phyloP scores from a whole-genome alignment of 2,329 filamentous ascomycete genomes.

The Thielaviopsis populi region DNA sequence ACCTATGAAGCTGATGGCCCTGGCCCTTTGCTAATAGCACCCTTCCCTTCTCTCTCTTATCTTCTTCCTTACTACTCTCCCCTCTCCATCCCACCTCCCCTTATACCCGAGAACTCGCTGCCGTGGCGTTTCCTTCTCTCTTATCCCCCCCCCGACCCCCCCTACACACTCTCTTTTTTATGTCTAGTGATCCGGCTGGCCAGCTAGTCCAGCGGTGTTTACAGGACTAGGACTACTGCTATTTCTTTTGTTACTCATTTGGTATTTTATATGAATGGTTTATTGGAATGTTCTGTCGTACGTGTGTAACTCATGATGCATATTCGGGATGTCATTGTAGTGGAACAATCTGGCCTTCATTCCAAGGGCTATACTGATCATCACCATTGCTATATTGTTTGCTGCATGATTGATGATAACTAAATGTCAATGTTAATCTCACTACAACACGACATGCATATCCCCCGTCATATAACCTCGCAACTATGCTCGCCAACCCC shows the following conservation, averaged over 20 bases:
- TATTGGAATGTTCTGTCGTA: background rate
- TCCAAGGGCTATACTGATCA: no score
- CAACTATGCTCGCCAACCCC: background rate
- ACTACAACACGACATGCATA: background rate
- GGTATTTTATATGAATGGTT: conserved; percentile 10
- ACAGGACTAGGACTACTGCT: background rate
- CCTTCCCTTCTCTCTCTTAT: background rate
- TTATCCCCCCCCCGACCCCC: background rate
- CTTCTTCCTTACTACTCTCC: background rate
- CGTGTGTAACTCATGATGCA: background rate
- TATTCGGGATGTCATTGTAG: background rate
- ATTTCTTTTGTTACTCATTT: conserved; percentile 20
- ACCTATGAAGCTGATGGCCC: background rate
- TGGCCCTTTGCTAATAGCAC: background rate
- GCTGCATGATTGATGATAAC: background rate
- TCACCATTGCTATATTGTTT: background rate
- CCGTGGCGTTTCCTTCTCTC: background rate
- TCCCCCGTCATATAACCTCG: background rate
- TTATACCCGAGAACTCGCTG: background rate
- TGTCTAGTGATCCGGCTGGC: background rate
- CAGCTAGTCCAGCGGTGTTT: conserved; percentile 1
- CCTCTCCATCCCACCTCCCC: background rate
- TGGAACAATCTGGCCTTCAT: no score
- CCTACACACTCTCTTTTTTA: background rate
- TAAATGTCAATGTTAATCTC: background rate